phyloP scores from a whole-genome alignment of 768 basidiomycete genomes.

The Coprinellus micaceus region DNA sequence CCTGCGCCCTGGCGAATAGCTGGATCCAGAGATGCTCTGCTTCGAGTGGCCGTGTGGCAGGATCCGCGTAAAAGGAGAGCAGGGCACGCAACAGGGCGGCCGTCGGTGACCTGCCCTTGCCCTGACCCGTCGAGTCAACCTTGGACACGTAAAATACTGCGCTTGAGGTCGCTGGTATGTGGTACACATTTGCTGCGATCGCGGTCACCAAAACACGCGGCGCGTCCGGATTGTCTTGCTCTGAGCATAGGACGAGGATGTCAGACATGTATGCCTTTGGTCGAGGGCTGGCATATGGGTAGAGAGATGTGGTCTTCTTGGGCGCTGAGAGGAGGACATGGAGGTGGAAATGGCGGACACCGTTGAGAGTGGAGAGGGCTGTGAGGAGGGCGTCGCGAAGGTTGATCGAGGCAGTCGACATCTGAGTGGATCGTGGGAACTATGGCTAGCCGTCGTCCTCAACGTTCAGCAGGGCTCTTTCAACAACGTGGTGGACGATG shows the following conservation, averaged over 20 bases:
- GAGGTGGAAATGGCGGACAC: slow-evolving; percentile 67
- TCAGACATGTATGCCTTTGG: slow-evolving; percentile 72
- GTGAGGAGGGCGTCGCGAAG: slow-evolving; percentile 63
- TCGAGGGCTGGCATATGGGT: slow-evolving; percentile 67
- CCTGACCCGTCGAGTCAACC: slow-evolving; percentile 89
- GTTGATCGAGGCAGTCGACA: slow-evolving; percentile 24
- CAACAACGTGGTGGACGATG: slow-evolving; percentile 1
- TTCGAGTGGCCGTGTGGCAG: slow-evolving; percentile 55
- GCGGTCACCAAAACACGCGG: slow-evolving; percentile 67
- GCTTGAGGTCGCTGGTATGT: slow-evolving; percentile 61
- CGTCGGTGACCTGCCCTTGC: slow-evolving; percentile 61
- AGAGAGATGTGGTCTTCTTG: slow-evolving; percentile 64
- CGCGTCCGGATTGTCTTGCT: slow-evolving; percentile 37
- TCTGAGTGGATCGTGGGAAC: slow-evolving; percentile 2
- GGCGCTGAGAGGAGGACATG: slow-evolving; percentile 72
- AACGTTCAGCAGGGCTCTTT: neutral
- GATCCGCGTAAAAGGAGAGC: slow-evolving; percentile 59
- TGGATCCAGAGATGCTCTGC: slow-evolving; percentile 71
- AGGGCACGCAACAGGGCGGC: slow-evolving; percentile 63
- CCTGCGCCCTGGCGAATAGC: slow-evolving; percentile 86
- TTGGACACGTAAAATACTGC: slow-evolving; percentile 89
- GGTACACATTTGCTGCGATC: slow-evolving; percentile 77
- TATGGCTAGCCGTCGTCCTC: neutral
- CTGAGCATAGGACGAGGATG: slow-evolving; percentile 70
- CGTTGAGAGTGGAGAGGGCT: slow-evolving; percentile 54